Percentiles rank a stretch among this genome's conserved stretches.
These are phyloP conservation scores for Spencermartinsiella ligniputridi DNA, from an alignment of 1,139 yeast species.

Conservation along the genomic window DNA sequence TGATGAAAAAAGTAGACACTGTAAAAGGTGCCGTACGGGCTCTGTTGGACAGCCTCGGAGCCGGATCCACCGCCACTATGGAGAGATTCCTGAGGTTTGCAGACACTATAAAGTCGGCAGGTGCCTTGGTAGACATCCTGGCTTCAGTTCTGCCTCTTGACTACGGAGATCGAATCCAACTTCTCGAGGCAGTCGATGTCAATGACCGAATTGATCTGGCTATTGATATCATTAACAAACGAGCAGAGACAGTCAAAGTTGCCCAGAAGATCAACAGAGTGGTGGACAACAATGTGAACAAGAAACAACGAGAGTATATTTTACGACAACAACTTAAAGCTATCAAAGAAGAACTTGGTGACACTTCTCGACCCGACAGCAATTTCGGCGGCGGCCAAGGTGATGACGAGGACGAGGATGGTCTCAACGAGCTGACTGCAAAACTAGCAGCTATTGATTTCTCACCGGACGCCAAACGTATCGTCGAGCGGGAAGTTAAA, in stretches of 20 bases:
- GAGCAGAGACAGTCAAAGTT: conserved; percentile 12
- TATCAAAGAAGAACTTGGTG: conserved; percentile 29
- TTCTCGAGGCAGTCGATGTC: conserved; percentile 30
- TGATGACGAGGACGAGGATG: conserved; percentile 32
- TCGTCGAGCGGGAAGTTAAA: conserved; percentile 59
- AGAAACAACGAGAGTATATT: conserved; percentile 6
- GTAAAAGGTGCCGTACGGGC: conserved; percentile 19
- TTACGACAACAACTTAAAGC: conserved; percentile 26
- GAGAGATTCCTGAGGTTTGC: conserved; percentile 21
- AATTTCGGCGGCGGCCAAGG: conserved; percentile 12
- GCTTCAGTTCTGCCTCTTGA: conserved; percentile 35
- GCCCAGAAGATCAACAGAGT: conserved; percentile 2
- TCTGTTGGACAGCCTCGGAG: conserved; percentile 12
- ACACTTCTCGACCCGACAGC: conserved; percentile 10
- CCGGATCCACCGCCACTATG: conserved; percentile 16
- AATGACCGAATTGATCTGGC: conserved; percentile 26
- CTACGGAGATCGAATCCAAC: conserved; percentile 27
- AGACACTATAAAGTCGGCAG: conserved; percentile 27
- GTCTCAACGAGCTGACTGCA: conserved; percentile 28
- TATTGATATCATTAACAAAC: conserved; percentile 22
- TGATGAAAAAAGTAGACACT: conserved; percentile 21
- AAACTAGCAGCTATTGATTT: conserved; percentile 27
- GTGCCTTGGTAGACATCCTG: conserved; percentile 33
- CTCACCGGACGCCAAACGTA: conserved; percentile 39
- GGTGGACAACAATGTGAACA: conserved; percentile 7